Evolutionary conservation across 2,329 filamentous ascomycete genomes (phyloP).

Genomic region (Pseudogymnoascus sp.): DNA sequence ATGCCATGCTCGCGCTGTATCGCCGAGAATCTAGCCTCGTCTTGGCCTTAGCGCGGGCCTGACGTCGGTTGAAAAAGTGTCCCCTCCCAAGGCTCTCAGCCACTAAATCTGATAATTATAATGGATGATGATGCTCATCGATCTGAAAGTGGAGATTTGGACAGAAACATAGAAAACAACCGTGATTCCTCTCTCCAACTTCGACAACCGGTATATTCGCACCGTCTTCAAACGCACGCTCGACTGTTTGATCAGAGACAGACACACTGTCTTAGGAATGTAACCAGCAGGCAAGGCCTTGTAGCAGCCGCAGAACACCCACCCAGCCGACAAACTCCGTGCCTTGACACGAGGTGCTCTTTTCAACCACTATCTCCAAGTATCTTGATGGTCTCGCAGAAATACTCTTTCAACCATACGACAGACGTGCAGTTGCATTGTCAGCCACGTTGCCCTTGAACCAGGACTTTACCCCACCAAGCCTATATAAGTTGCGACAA

Average conservation of each 20-base stretch:
- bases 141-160: slow-evolving; percentile 4
- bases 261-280: slow-evolving; percentile 7
- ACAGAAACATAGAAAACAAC: not conserved
- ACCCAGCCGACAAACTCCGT: not conserved
- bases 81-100: slow-evolving; percentile 5
- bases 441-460: not conserved
- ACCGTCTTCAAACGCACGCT: not conserved
- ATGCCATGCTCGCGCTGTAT: slow-evolving; percentile 1
- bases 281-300: slow-evolving; percentile 2
- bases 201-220: not conserved
- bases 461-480: not conserved
- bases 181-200: not conserved
- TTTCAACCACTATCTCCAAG: not conserved
- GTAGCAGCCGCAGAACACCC: not conserved
- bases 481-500: slow-evolving; percentile 23
- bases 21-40: not conserved
- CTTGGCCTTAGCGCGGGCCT: slow-evolving; percentile 6
- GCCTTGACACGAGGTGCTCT: not conserved
- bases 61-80: slow-evolving; percentile 8
- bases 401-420: not conserved
- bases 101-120: slow-evolving; percentile 9
- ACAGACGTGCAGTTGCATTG: not conserved
- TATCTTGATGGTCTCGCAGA: not conserved
- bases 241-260: slow-evolving; percentile 1
- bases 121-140: slow-evolving; percentile 8